Evolutionary conservation across 78 protist species (phyloP), one percentile per base, ranked within the genome.

Genomic region (Dictyostelium purpureum): DNA sequence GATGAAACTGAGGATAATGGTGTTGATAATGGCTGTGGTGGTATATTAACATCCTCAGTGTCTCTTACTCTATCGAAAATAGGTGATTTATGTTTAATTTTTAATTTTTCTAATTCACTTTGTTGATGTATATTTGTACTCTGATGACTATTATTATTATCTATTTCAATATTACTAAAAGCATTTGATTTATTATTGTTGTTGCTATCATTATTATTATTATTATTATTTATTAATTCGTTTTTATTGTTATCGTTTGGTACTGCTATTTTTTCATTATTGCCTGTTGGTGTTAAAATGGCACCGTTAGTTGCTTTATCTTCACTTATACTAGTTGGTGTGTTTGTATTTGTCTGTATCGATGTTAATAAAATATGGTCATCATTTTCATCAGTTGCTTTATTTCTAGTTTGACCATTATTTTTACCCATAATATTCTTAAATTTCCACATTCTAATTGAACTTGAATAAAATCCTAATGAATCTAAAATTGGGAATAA

Each of bases 401-500:
- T 33, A 31, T 35, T 31, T 24, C 52, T 57, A 18, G 11, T 35
- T 6, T 51, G 24, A 67, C 49, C 69, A 69, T 70, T 51, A 40
- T 67, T 54, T 2, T 24, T 45, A 11, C 35, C 33, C 12, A 28
- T 80, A 10, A 80, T 35, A 16, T 33, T 33, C 33, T 63, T 63
- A 63, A 63, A 63, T 63, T 31, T 63, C 71, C 71, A 63, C 33
- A 63, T 33, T 63, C 35, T 63, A 33, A 63, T 63, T 63, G 71
- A 63, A 33, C 71, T 63, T 33, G 56, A 35, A 43, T 47, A 52
- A 40, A 59, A 85, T n/a, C 92, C 92, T 24, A 85, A 42, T 42
- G 79, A 66, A 47, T 85, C 91, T 33, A 73, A 43, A 33, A 85
- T 38, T 73, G 91, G 91, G 91, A 85, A 85, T 4, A 85, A 73